These are phyloP conservation scores for Pythium aristosporum DNA, from an alignment of 352 stramenopile species.

Conservation along the genomic window DNA sequence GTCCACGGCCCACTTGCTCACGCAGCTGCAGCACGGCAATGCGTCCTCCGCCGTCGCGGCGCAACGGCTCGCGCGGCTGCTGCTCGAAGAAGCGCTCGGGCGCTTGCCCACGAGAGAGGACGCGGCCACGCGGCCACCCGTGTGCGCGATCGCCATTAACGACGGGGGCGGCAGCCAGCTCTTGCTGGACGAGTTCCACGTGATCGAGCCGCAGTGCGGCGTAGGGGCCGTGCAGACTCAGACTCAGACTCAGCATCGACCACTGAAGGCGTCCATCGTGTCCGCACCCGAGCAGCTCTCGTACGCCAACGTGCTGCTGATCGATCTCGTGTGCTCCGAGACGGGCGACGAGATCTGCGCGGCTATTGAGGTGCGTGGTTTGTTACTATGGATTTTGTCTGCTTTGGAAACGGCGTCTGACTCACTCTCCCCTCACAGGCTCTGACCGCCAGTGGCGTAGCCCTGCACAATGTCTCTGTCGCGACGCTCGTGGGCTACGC, in stretches of 20 bases:
- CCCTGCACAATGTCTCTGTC: neutral
- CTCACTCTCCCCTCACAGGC: neutral
- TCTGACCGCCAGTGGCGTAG: neutral
- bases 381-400: no score
- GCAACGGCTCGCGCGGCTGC: slow-evolving; percentile 5
- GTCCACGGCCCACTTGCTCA: slow-evolving; percentile 3
- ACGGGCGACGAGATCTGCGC: neutral
- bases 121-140: neutral
- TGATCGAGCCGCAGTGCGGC: neutral
- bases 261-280: neutral
- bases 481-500: slow-evolving; percentile 3
- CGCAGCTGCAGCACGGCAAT: slow-evolving; percentile 4
- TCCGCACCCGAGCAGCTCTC: neutral
- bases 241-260: neutral
- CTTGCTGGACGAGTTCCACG: slow-evolving; percentile 12
- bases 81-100: slow-evolving; percentile 15
- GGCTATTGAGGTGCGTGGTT: neutral
- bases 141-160: slow-evolving; percentile 10
- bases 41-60: neutral
- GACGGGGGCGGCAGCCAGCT: slow-evolving; percentile 2
- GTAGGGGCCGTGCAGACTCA: neutral
- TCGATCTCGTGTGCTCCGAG: neutral
- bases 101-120: neutral
- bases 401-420: neutral
- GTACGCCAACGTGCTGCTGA: slow-evolving; percentile 9